phyloP scores from a whole-genome alignment of 2,329 filamentous ascomycete genomes.

The Diplodia mutila region DNA sequence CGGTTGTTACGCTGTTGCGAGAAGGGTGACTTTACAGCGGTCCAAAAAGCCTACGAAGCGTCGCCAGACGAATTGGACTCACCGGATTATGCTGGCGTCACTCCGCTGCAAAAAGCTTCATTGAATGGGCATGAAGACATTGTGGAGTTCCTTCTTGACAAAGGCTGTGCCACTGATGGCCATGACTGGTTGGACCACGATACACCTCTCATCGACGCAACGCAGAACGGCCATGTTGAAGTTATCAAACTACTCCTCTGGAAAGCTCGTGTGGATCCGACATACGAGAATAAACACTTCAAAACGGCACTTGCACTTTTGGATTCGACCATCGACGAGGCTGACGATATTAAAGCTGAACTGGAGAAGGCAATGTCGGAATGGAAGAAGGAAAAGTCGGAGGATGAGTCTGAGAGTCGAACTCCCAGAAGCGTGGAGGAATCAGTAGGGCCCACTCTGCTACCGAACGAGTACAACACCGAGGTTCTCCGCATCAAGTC shows the following conservation, averaged over 20 bases:
- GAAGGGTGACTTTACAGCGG: slow-evolving; percentile 77
- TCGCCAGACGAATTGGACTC: slow-evolving; percentile 87
- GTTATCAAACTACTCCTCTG: slow-evolving; percentile 84
- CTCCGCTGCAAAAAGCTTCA: slow-evolving; percentile 89
- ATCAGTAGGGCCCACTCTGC: slow-evolving; percentile 37
- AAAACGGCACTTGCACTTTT: slow-evolving; percentile 89
- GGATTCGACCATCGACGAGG: slow-evolving; percentile 73
- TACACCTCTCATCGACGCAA: slow-evolving; percentile 91
- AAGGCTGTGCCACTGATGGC: slow-evolving; percentile 76
- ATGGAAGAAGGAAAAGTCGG: slow-evolving; percentile 51
- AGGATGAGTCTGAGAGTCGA: slow-evolving; percentile 41
- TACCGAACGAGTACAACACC: slow-evolving; percentile 55
- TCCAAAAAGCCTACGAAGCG: slow-evolving; percentile 74
- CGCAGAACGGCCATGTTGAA: slow-evolving; percentile 90
- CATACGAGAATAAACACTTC: slow-evolving; percentile 87
- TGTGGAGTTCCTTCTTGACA: slow-evolving; percentile 81
- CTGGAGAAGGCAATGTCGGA: slow-evolving; percentile 62
- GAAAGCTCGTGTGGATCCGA: slow-evolving; percentile 81
- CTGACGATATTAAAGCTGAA: slow-evolving; percentile 76
- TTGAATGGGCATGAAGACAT: slow-evolving; percentile 85
- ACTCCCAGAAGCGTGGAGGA: slow-evolving; percentile 27
- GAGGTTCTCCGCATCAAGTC: slow-evolving; percentile 55
- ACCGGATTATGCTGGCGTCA: slow-evolving; percentile 94
- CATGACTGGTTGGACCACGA: slow-evolving; percentile 62
- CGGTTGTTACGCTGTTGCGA: slow-evolving; percentile 88